Conservation (phyloP, 2,329 filamentous ascomycete species). For the Calonectria henricotiae region DNA sequence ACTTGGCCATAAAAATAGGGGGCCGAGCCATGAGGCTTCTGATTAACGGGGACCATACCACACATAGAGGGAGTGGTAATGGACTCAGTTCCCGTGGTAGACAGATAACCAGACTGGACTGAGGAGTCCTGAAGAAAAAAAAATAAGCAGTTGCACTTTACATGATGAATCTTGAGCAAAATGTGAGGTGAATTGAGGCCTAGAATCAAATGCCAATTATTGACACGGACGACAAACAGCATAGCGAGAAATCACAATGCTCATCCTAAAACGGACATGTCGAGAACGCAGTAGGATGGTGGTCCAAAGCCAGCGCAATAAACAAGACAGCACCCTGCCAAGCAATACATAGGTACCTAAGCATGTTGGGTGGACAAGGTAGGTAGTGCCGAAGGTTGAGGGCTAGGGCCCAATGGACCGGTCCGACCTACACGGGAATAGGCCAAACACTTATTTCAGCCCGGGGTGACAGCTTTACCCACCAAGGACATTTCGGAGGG, state of each 20-base stretch:
- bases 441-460: no score
- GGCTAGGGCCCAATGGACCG: background rate
- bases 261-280: no score
- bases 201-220: background rate
- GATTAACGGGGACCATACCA: constrained; percentile 50
- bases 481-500: no score
- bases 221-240: no score
- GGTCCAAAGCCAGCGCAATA: no score
- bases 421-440: background rate
- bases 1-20: constrained; percentile 45
- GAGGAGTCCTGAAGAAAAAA: constrained; percentile 57
- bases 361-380: background rate
- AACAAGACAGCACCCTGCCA: no score
- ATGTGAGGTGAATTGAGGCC: background rate
- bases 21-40: constrained; percentile 52
- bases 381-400: background rate
- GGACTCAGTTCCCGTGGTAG: constrained; percentile 54
- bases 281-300: no score
- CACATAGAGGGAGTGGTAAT: constrained; percentile 43
- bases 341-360: no score
- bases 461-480: no score
- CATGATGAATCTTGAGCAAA: background rate
- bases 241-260: no score
- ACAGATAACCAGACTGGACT: constrained; percentile 57
- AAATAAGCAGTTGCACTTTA: constrained; percentile 47